Conservation (phyloP, 352 stramenopile genomes). For the Globisporangium nodosum region DNA sequence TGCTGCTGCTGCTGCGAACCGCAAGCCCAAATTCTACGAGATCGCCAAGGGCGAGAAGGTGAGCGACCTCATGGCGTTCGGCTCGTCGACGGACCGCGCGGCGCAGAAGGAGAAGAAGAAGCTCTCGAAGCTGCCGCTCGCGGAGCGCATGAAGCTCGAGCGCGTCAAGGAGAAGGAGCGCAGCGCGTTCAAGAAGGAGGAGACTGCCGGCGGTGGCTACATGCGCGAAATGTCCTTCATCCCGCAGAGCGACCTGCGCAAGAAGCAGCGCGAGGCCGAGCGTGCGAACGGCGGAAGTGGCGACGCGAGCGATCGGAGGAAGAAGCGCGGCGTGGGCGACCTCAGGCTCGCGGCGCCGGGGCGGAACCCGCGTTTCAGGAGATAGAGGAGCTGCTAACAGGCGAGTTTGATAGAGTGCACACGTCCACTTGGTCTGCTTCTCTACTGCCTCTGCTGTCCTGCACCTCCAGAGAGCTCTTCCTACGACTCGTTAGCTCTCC, state of each 20-base stretch:
- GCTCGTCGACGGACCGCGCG: constrained; percentile 54
- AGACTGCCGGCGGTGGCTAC: constrained; percentile 64
- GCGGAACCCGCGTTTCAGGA: constrained; percentile 45
- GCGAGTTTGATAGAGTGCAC: not conserved
- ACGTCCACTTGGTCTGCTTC: not conserved
- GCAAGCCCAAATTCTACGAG: constrained; percentile 84
- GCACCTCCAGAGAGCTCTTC: too few species aligned
- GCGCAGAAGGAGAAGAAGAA: constrained; percentile 76
- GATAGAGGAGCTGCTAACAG: constrained; percentile 21
- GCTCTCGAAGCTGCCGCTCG: constrained; percentile 69
- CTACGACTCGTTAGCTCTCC: not conserved
- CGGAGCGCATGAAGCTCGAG: constrained; percentile 71
- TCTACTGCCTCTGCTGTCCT: too few species aligned
- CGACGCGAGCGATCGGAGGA: constrained; percentile 38
- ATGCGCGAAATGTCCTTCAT: constrained; percentile 82
- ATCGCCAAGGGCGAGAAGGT: constrained; percentile 81
- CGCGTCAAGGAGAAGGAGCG: constrained; percentile 68
- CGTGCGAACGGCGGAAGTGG: constrained; percentile 12
- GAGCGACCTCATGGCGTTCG: constrained; percentile 73
- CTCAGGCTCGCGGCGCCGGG: constrained; percentile 56
- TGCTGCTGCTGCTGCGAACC: constrained; percentile 11
- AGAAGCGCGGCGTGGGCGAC: constrained; percentile 77
- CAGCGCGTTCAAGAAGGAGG: constrained; percentile 82
- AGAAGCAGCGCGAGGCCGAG: constrained; percentile 47
- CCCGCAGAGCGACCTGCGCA: constrained; percentile 48